phyloP scores from a whole-genome alignment of 305 asterid genomes.

The Fraxinus platypoda region DNA sequence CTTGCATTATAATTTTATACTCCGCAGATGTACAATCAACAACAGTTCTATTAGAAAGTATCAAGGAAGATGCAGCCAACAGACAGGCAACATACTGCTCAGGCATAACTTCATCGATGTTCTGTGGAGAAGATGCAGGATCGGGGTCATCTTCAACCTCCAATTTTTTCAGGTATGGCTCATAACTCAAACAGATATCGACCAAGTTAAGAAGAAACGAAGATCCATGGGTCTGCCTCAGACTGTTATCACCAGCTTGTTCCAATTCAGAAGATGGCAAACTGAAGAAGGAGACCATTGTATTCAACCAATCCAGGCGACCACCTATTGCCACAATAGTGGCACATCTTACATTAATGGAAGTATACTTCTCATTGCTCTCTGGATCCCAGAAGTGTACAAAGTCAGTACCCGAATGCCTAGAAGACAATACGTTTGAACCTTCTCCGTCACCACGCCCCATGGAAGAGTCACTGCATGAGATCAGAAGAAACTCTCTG shows the following conservation, averaged over 20 bases:
- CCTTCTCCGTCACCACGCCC: slow-evolving; percentile 99
- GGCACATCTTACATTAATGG: slow-evolving; percentile 65
- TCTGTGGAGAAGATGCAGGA: slow-evolving; percentile 32
- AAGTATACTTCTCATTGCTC: slow-evolving; percentile 48
- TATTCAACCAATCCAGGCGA: slow-evolving; percentile 89
- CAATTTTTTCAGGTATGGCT: slow-evolving; percentile 53
- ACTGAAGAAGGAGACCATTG: slow-evolving; percentile 63
- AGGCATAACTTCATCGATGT: slow-evolving; percentile 32
- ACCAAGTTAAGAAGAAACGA: slow-evolving; percentile 83
- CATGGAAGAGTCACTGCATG: slow-evolving; percentile 66
- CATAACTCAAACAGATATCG: slow-evolving; percentile 86
- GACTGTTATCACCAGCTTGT: slow-evolving; percentile 40
- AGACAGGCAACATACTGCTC: slow-evolving; percentile 67
- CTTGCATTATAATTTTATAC: slow-evolving; percentile 65
- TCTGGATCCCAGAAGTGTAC: slow-evolving; percentile 66
- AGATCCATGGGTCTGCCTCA: slow-evolving; percentile 49
- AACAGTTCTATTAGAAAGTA: slow-evolving; percentile 49
- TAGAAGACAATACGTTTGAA: slow-evolving; percentile 75
- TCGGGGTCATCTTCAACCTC: slow-evolving; percentile 27
- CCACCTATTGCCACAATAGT: slow-evolving; percentile 88
- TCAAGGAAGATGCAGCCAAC: slow-evolving; percentile 86
- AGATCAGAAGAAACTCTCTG: slow-evolving; percentile 74
- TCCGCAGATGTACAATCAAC: slow-evolving; percentile 47
- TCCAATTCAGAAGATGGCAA: slow-evolving; percentile 51
- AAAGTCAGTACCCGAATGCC: slow-evolving; percentile 70